Conservation (phyloP, 1,139 yeast genomes). For the Pichia sp. region DNA sequence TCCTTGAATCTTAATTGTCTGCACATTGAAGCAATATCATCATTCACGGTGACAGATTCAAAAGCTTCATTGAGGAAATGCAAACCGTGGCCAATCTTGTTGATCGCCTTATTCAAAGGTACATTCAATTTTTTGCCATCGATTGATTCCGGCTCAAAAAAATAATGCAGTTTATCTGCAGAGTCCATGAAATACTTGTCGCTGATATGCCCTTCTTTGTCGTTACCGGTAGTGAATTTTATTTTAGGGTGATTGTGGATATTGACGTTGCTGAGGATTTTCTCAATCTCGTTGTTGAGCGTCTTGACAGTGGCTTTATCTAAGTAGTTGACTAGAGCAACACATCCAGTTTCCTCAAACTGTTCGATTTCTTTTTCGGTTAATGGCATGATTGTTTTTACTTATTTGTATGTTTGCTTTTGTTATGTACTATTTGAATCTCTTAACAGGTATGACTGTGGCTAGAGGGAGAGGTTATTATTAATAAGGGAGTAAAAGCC, state of each 20-base stretch:
- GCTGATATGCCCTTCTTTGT: constrained; percentile 49
- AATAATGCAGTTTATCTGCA: constrained; percentile 59
- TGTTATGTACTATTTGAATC: background rate
- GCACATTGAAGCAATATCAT: constrained; percentile 45
- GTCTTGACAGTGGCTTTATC: constrained; percentile 30
- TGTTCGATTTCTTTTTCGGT: constrained; percentile 34
- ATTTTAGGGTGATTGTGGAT: constrained; percentile 60
- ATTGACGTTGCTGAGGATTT: constrained; percentile 43
- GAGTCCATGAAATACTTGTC: constrained; percentile 66
- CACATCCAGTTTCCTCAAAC: constrained; percentile 52
- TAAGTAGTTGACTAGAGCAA: constrained; percentile 53
- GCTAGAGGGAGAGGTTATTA: too few relatives aligned
- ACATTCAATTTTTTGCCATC: constrained; percentile 37
- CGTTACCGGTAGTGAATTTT: constrained; percentile 53
- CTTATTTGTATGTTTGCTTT: background rate
- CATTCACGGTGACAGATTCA: constrained; percentile 41
- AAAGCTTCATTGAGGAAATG: constrained; percentile 50
- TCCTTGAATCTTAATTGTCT: constrained; percentile 45
- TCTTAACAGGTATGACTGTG: too few relatives aligned
- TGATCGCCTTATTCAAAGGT: constrained; percentile 52
- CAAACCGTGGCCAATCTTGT: constrained; percentile 74
- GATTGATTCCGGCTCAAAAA: constrained; percentile 69
- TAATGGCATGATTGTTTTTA: constrained; percentile 15
- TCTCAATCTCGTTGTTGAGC: constrained; percentile 37
- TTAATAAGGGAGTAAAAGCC: too few relatives aligned